These are phyloP conservation scores for Corchorus capsularis DNA, from an alignment of 345 rosid genomes.

Conservation along the genomic window DNA sequence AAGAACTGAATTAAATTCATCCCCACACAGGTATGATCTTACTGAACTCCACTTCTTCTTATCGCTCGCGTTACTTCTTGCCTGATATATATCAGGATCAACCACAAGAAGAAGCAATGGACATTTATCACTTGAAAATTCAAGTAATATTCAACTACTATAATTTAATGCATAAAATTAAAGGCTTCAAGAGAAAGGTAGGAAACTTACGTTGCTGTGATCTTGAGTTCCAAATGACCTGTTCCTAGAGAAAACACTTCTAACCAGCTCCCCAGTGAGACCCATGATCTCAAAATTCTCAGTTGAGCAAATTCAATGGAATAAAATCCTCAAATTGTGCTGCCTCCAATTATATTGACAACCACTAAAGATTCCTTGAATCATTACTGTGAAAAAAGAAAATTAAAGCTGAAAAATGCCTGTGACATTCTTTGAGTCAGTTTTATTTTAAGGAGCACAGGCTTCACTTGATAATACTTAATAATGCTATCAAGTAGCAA, in stretches of 20 bases:
- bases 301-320: conserved; percentile 13
- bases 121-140: neutral
- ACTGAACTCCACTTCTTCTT: conserved; percentile 70
- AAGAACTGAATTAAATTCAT: conserved; percentile 69
- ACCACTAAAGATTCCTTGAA: conserved; percentile 38
- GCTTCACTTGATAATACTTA: conserved; percentile 16
- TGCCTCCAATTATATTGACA: conserved; percentile 33
- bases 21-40: conserved; percentile 74
- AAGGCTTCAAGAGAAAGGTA: neutral
- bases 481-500: neutral
- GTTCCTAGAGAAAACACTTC: conserved; percentile 68
- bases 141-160: too few relatives aligned
- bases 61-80: conserved; percentile 45
- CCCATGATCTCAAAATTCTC: conserved; percentile 60
- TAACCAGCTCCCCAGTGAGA: conserved; percentile 66
- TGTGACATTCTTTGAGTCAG: conserved; percentile 31
- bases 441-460: conserved; percentile 11
- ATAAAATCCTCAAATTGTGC: conserved; percentile 19
- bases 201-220: conserved; percentile 41
- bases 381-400: conserved; percentile 19
- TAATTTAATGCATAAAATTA: neutral
- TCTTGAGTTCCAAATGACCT: conserved; percentile 46
- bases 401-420: conserved; percentile 26
- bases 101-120: neutral
- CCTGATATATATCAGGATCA: conserved; percentile 37